Evolutionary conservation across 1,284 basidiomycete genomes (phyloP), one percentile per base, ranked within the genome.

Genomic region (Serendipita sp.): DNA sequence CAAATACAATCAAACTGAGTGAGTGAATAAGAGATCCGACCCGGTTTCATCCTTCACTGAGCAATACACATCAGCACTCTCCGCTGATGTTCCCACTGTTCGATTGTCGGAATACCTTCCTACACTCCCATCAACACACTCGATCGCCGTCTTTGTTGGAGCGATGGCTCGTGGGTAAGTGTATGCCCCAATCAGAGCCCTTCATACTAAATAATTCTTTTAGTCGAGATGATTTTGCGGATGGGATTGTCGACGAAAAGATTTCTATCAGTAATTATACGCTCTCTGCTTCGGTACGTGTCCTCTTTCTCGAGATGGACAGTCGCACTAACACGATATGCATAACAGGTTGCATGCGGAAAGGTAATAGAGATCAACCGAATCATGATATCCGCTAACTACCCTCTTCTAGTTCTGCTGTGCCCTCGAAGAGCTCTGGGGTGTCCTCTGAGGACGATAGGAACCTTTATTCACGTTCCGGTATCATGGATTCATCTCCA

Each of bases 1-100:
- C 85, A 49, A 95, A 97, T 76, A 97, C 93, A 43, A 84, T 92
- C 77, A 99, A 98, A 79, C 82, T 99, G 69, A 95, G 91, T 91
- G 70, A 69, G 88, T 44, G 17, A 12, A 44, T 44, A 17, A 44
- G 17, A 44, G 42, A 44, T 44, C 42, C 42, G 12, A 44, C 17
- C 12, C 12, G 81, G 22, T 47, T 61, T 38, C 41, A 41, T 22
- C 22, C 63, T 55, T 44, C 32, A 17, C 15, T 50, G 38, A 32
- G 32, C 47, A 2, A 64, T 22, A 60, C 22, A 22, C 34, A 63
- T 3, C 69, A 93, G 91, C 96, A 1, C 82, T 97, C 22, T 98
- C 90, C 26, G 93, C 89, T 63, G 94, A 99, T 70, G 87, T 94
- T 0, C 89, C 85, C 3, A 90, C 88, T 0, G 79, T 91, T 66